phyloP scores from a whole-genome alignment of 176 grass and related monocot species.

The Avena insularis region DNA sequence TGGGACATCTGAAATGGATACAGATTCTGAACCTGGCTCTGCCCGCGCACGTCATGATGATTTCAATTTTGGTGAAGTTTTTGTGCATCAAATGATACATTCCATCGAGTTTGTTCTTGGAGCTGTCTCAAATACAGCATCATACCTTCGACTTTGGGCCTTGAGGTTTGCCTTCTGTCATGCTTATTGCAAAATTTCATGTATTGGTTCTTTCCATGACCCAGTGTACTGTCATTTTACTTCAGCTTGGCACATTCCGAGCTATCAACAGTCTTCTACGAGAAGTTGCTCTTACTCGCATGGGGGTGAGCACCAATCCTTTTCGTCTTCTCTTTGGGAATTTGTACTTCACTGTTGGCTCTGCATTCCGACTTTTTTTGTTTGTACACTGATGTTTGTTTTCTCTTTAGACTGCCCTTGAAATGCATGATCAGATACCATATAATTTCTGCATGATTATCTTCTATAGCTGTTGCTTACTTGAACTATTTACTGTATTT shows the following conservation, averaged over 20 bases:
- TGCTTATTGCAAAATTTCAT: conserved; percentile 14
- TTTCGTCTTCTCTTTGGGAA: not conserved
- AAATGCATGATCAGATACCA: not conserved
- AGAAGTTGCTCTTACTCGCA: conserved; percentile 94
- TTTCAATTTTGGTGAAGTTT: conserved; percentile 99
- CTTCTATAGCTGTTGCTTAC: not conserved
- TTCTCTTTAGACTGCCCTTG: conserved; percentile 10
- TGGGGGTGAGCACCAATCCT: conserved; percentile 68
- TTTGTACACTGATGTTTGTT: not conserved
- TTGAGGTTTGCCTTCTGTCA: conserved; percentile 69
- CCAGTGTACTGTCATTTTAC: conserved; percentile 39
- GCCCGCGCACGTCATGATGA: conserved; percentile 83
- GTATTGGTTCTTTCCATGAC: conserved; percentile 39
- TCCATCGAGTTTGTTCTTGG: conserved; percentile 99
- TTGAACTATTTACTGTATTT: conserved; percentile 41
- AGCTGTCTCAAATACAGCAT: conserved; percentile 98
- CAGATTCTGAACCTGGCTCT: conserved; percentile 96
- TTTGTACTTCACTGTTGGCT: not conserved
- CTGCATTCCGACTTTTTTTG: not conserved
- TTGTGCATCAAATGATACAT: conserved; percentile 99
- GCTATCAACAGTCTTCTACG: conserved; percentile 97
- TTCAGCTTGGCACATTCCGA: conserved; percentile 99
- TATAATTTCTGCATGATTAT: not conserved
- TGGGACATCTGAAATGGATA: conserved; percentile 87
- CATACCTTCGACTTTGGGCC: conserved; percentile 99